These are phyloP conservation scores for Pouteria campechiana DNA, from an alignment of 179 eudicot species.

Conservation along the genomic window DNA sequence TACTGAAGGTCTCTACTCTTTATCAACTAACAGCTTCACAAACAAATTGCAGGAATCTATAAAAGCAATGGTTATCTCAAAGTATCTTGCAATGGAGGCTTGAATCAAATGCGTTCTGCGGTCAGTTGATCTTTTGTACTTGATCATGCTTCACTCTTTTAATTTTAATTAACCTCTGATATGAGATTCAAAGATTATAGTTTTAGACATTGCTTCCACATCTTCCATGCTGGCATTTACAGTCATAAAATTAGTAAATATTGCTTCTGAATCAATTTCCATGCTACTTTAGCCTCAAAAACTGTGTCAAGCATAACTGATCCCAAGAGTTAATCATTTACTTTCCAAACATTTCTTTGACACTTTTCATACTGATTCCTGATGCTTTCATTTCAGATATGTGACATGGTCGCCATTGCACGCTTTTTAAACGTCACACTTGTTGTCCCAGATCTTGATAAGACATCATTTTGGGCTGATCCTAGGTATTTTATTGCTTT, in stretches of 20 bases:
- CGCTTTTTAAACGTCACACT: constrained; percentile 87
- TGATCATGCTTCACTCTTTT: constrained; percentile 5
- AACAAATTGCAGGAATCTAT: constrained; percentile 61
- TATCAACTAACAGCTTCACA: no score
- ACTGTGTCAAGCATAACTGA: no score
- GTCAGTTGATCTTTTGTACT: constrained; percentile 25
- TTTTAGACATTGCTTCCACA: no score
- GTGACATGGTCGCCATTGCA: constrained; percentile 96
- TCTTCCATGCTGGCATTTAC: no score
- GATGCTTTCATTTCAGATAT: constrained; percentile 52
- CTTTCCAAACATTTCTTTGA: no score
- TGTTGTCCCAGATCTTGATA: constrained; percentile 96
- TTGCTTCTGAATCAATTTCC: neutral
- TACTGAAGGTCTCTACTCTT: no score
- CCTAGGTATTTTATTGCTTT: constrained; percentile 45
- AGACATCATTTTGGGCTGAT: constrained; percentile 98
- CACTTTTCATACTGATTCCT: no score
- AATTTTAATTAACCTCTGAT: no score
- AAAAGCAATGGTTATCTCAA: constrained; percentile 75
- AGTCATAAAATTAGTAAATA: no score
- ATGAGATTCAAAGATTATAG: no score
- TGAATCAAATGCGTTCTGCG: constrained; percentile 99
- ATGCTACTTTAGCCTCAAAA: no score
- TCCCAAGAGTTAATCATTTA: no score
- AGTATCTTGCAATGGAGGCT: constrained; percentile 93